Percentiles rank a stretch among this genome's conserved stretches.
Conservation (phyloP, 2,329 filamentous ascomycete species). For the Aspergillus thermomutatus region DNA sequence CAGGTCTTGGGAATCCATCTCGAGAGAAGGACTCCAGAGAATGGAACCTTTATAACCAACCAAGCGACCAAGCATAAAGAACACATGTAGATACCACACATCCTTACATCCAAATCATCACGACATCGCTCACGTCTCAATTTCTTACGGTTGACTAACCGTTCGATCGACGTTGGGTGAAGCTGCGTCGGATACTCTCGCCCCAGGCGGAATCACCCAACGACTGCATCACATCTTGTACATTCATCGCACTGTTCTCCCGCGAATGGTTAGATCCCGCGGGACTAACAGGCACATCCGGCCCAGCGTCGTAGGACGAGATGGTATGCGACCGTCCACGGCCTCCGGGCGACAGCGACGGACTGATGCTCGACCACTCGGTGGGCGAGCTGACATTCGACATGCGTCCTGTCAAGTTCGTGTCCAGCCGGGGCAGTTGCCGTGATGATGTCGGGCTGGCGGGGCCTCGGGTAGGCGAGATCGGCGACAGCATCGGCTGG, state of each 20-base stretch:
- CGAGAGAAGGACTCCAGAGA: background rate
- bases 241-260: constrained; percentile 67
- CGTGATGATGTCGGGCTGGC: constrained; percentile 21
- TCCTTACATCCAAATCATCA: constrained; percentile 10
- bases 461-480: constrained; percentile 27
- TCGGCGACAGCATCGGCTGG: constrained; percentile 34
- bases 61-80: background rate
- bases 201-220: constrained; percentile 90
- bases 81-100: constrained; percentile 1
- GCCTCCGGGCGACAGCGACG: constrained; percentile 31
- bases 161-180: constrained; percentile 60
- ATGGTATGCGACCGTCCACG: constrained; percentile 21
- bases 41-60: background rate
- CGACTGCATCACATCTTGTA: constrained; percentile 75
- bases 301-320: constrained; percentile 29
- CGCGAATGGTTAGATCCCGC: constrained; percentile 47
- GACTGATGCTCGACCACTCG: constrained; percentile 55
- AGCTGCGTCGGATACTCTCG: constrained; percentile 84
- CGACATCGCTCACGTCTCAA: constrained; percentile 13
- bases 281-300: constrained; percentile 12
- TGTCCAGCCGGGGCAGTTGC: constrained; percentile 48
- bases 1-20: background rate
- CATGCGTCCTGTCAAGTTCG: constrained; percentile 40
- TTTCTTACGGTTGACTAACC: constrained; percentile 12
- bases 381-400: constrained; percentile 33